Conservation (phyloP, 495 filamentous ascomycete genomes). For the Aspergillus indologenus region DNA sequence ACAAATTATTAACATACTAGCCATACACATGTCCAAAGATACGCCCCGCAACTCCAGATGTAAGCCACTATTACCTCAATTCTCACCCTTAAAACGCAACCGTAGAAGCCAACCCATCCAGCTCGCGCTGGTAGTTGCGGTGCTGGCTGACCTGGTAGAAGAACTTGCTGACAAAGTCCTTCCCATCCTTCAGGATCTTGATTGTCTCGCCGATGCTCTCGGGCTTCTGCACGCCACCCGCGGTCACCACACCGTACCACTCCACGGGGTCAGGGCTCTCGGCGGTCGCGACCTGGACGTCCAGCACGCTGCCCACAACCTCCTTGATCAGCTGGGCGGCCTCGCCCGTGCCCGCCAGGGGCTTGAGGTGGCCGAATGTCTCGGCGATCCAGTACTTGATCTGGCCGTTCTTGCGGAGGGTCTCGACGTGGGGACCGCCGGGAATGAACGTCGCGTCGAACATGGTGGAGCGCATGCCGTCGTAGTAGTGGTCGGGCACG, state of each 20-base stretch:
- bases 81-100: slow-evolving; percentile 9
- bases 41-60: neutral
- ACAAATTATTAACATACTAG: neutral
- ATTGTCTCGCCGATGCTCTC: slow-evolving; percentile 55
- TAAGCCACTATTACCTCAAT: too few species aligned
- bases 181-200: slow-evolving; percentile 58
- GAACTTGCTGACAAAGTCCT: slow-evolving; percentile 60
- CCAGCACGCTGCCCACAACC: slow-evolving; percentile 42
- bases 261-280: slow-evolving; percentile 52
- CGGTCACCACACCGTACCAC: slow-evolving; percentile 71
- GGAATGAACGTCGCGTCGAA: slow-evolving; percentile 76
- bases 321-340: slow-evolving; percentile 56
- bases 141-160: slow-evolving; percentile 59
- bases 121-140: slow-evolving; percentile 62
- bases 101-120: slow-evolving; percentile 50
- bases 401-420: slow-evolving; percentile 62
- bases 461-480: slow-evolving; percentile 73
- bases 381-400: slow-evolving; percentile 74
- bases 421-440: slow-evolving; percentile 57
- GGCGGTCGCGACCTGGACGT: slow-evolving; percentile 37
- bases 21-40: neutral
- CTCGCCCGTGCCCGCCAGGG: slow-evolving; percentile 67
- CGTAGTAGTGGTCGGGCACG: slow-evolving; percentile 69
- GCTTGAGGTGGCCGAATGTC: slow-evolving; percentile 69
- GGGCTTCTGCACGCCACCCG: slow-evolving; percentile 40